phyloP scores from a whole-genome alignment of 192 early-diverging fungal species.

The Backusella australiensis region DNA sequence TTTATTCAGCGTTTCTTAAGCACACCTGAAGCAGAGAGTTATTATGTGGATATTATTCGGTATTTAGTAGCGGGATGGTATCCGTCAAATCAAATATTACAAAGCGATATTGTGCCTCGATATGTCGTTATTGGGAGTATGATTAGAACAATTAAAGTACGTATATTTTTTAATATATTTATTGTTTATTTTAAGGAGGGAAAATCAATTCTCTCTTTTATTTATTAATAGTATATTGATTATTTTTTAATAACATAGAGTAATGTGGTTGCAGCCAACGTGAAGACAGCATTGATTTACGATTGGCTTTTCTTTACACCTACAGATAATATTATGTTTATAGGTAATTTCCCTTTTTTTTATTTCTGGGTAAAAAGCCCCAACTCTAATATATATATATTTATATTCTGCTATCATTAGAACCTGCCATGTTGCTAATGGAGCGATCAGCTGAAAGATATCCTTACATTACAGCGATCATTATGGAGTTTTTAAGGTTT shows the following conservation, averaged over 20 bases:
- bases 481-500: conserved; percentile 69
- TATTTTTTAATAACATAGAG: conserved; percentile 32
- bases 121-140: conserved; percentile 67
- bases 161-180: background rate
- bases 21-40: conserved; percentile 56
- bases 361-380: no score
- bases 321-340: conserved; percentile 71
- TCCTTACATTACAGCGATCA: conserved; percentile 60
- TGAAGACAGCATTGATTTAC: conserved; percentile 72
- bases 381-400: background rate
- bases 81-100: conserved; percentile 69
- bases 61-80: conserved; percentile 72
- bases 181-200: background rate
- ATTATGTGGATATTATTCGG: conserved; percentile 68
- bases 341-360: conserved; percentile 34
- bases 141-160: conserved; percentile 53
- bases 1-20: conserved; percentile 61
- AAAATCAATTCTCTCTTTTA: background rate
- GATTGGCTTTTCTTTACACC: conserved; percentile 79
- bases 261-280: conserved; percentile 57
- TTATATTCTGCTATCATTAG: conserved; percentile 31
- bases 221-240: background rate
- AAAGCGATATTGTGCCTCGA: conserved; percentile 67
- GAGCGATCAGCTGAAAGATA: conserved; percentile 62
- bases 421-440: conserved; percentile 77